Evolutionary conservation across 306 rosid species (phyloP), one percentile per base, ranked within the genome.

Genomic region (Cicer cuneatum): DNA sequence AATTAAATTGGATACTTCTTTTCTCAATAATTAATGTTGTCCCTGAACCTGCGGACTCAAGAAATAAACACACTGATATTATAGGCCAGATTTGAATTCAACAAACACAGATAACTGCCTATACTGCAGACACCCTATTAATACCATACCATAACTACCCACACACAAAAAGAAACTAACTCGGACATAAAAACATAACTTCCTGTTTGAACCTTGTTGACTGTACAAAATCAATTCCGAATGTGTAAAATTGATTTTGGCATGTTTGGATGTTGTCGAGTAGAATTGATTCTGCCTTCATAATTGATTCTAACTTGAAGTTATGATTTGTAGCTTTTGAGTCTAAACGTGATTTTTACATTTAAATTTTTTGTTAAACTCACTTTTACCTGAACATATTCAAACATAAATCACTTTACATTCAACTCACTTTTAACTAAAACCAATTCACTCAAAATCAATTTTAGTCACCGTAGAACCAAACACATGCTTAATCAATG

Each of bases 1-100:
- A 42, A 77, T 75, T 45, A 76, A 64, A 59, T 60, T 61, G 11
- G 71, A 40, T 75, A 51, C 16, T 9, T 74, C 72, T 68, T 56
- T 46, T 69, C 76, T 71, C 41, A 59, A 19, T 67, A 18, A 33
- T 33, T 60, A 61, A 66, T 48, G 10, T 69, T 77, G 45, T 59
- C 16, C 45, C 38, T 46, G 51, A 52, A 73, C 54, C 43, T 64
- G 38, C 1, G 37, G 48, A n/a, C 16, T 58, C 2, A 37, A 11
- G 64, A 58, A 58, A 12, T 58, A 59, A 59, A 61, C 29, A 38
- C 46, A 10, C 33, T 40, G 35, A 40, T 63, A 40, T 41, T 16
- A 41, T 39, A 39, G 29, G 29, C 29, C 48, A 63, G 13, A 40
- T 63, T 64, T 64, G 51, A 40, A 19, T 16, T 64, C 69, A 62